Percentiles rank a stretch among this genome's conserved stretches.
Conservation (phyloP, 768 basidiomycete genomes). For the Boletus reticulatus region DNA sequence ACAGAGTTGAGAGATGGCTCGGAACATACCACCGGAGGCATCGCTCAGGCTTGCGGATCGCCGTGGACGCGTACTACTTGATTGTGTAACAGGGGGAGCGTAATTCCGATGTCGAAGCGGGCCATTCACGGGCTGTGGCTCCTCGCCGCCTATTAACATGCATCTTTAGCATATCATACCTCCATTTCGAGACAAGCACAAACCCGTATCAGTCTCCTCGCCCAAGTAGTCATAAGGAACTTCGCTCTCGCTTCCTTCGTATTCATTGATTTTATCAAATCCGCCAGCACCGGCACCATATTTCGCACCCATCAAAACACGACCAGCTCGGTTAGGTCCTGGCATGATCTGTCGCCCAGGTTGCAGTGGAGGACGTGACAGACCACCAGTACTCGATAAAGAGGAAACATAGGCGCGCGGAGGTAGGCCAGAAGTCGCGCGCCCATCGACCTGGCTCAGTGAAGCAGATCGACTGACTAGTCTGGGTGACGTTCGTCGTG, state of each 20-base stretch:
- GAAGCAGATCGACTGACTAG: conserved; percentile 32
- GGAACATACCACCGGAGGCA: conserved; percentile 36
- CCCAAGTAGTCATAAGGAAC: conserved; percentile 28
- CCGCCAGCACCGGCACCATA: conserved; percentile 29
- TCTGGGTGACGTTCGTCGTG: conserved; percentile 26
- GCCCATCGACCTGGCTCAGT: conserved; percentile 33
- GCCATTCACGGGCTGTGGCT: conserved; percentile 26
- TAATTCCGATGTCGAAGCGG: conserved; percentile 28
- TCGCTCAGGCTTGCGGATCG: conserved; percentile 81
- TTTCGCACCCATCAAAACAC: conserved; percentile 45
- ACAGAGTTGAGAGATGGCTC: conserved; percentile 25
- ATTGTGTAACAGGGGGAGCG: conserved; percentile 30
- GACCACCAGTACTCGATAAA: conserved; percentile 31
- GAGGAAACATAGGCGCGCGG: conserved; percentile 32
- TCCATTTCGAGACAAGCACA: conserved; percentile 11
- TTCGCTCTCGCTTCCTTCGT: conserved; percentile 42
- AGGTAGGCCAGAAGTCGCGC: conserved; percentile 32
- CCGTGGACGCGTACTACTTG: conserved; percentile 54
- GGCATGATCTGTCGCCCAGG: conserved; percentile 42
- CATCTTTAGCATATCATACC: conserved; percentile 17
- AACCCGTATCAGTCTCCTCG: conserved; percentile 44
- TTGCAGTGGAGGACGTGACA: conserved; percentile 40
- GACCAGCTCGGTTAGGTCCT: conserved; percentile 45
- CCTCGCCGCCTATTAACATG: conserved; percentile 30
- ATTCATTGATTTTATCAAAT: conserved; percentile 50